phyloP scores from a whole-genome alignment of 1,284 basidiomycete genomes.

The Heterobasidion irregulare region DNA sequence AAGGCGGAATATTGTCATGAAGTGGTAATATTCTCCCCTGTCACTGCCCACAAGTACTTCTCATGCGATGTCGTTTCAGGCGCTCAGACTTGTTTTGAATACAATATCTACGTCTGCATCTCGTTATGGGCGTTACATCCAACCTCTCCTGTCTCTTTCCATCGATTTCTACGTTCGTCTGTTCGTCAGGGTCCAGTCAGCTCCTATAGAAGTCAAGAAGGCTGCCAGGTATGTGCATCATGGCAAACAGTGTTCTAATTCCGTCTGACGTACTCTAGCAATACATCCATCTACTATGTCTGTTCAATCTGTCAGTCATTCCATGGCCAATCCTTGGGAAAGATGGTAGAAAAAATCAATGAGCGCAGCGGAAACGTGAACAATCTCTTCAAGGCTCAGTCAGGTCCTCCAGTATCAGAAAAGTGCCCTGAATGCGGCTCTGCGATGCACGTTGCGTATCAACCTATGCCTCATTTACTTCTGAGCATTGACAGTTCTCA shows the following conservation, averaged over 20 bases:
- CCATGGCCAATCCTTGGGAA: slow-evolving; percentile 76
- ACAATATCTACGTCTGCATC: slow-evolving; percentile 81
- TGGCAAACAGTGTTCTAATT: not conserved
- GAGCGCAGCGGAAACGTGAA: slow-evolving; percentile 48
- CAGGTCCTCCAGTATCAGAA: slow-evolving; percentile 61
- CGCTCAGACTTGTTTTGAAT: slow-evolving; percentile 85
- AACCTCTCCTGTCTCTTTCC: slow-evolving; percentile 87
- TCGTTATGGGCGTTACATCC: slow-evolving; percentile 88
- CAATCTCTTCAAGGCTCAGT: slow-evolving; percentile 61
- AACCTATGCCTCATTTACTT: not conserved
- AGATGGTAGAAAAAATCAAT: slow-evolving; percentile 48
- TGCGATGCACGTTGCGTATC: slow-evolving; percentile 53
- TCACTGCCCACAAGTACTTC: not conserved
- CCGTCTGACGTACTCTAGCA: slow-evolving; percentile 32
- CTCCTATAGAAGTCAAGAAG: slow-evolving; percentile 85
- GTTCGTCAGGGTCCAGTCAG: slow-evolving; percentile 76
- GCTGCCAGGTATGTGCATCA: slow-evolving; percentile 51
- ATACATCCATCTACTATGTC: slow-evolving; percentile 77
- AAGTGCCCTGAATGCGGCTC: slow-evolving; percentile 81
- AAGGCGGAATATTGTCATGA: slow-evolving; percentile 95
- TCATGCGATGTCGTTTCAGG: slow-evolving; percentile 33
- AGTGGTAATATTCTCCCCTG: slow-evolving; percentile 42
- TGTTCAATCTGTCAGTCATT: slow-evolving; percentile 78
- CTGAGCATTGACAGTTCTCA: not conserved
- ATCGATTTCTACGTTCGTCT: slow-evolving; percentile 98